phyloP scores from a whole-genome alignment of 768 basidiomycete genomes.

The Paxillus involutus region DNA sequence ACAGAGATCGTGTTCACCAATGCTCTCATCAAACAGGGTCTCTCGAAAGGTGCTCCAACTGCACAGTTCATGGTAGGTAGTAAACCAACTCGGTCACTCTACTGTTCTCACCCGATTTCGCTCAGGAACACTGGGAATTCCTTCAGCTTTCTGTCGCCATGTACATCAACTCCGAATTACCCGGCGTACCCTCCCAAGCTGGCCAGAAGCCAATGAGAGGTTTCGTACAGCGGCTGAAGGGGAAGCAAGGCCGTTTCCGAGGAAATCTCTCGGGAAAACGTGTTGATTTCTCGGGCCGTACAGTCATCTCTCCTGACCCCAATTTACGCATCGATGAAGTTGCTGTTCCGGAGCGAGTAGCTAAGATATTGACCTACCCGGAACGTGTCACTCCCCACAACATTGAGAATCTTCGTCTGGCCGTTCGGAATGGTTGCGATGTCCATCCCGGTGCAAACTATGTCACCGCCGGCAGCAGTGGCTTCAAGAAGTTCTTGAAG shows the following conservation, averaged over 20 bases:
- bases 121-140: constrained; percentile 97
- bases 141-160: constrained; percentile 92
- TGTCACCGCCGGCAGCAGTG: constrained; percentile 75
- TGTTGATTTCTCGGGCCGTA: constrained; percentile 97
- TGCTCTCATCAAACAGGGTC: constrained; percentile 85
- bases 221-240: constrained; percentile 96
- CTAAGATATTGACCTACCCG: constrained; percentile 93
- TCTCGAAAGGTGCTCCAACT: constrained; percentile 85
- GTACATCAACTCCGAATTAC: constrained; percentile 97
- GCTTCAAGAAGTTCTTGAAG: constrained; percentile 84
- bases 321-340: constrained; percentile 98
- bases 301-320: constrained; percentile 99
- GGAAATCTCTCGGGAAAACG: constrained; percentile 98
- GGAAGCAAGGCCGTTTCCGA: constrained; percentile 98
- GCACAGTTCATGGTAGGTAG: constrained; percentile 78
- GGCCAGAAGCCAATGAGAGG: constrained; percentile 96
- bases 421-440: constrained; percentile 86
- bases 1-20: constrained; percentile 97
- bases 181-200: constrained; percentile 84
- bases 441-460: constrained; percentile 96
- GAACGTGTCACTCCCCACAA: constrained; percentile 94
- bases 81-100: background rate
- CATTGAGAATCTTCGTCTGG: constrained; percentile 69
- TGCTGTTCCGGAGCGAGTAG: constrained; percentile 93
- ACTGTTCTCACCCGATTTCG: background rate